Evolutionary conservation across 2,329 filamentous ascomycete genomes (phyloP).

Genomic region (Colletotrichum sp.): DNA sequence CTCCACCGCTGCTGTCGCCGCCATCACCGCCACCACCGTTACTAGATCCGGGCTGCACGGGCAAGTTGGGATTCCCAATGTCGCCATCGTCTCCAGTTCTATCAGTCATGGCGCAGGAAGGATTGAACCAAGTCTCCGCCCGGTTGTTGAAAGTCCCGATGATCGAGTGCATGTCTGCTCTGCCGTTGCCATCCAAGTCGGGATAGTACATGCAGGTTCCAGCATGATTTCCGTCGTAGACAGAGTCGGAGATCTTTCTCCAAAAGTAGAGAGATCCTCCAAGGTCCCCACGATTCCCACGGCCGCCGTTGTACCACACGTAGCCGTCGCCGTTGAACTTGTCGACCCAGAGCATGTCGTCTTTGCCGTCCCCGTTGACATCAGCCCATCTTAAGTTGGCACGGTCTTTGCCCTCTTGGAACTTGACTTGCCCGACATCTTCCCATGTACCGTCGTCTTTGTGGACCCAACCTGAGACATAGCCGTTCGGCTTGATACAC

Average conservation of each 20-base stretch:
- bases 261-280: constrained; percentile 22
- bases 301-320: constrained; percentile 35
- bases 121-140: constrained; percentile 24
- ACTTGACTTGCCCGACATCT: constrained; percentile 33
- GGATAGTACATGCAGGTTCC: constrained; percentile 27
- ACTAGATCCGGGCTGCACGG: background rate
- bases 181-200: constrained; percentile 29
- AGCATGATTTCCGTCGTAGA: background rate
- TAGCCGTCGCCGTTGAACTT: constrained; percentile 36
- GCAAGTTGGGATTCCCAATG: background rate
- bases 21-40: background rate
- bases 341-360: constrained; percentile 38
- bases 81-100: background rate
- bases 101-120: background rate
- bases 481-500: constrained; percentile 34
- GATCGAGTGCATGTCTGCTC: constrained; percentile 26
- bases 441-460: constrained; percentile 18
- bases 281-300: background rate
- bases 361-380: constrained; percentile 39
- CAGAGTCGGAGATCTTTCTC: background rate
- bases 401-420: constrained; percentile 32
- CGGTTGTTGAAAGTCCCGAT: background rate
- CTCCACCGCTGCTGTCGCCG: background rate
- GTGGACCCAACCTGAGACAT: constrained; percentile 28
- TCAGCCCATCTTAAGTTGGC: constrained; percentile 42